Conservation (phyloP, 805 yeast species). For the Wickerhamiella azymoides region DNA sequence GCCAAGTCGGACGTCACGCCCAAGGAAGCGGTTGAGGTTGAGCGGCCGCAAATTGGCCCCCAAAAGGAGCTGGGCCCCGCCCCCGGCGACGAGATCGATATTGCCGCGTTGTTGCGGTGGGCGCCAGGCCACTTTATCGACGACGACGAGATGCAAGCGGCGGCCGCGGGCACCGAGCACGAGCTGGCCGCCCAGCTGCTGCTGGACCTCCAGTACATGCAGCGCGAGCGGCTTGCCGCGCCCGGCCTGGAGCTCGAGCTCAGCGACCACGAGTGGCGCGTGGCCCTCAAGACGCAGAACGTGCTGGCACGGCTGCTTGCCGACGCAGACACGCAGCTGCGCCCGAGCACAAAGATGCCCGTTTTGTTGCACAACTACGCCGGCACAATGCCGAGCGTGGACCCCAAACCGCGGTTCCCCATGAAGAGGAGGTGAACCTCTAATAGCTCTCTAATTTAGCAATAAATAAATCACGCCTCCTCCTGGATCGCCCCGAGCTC, state of each 20-base stretch:
- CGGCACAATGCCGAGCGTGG: slow-evolving; percentile 55
- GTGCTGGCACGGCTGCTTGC: slow-evolving; percentile 32
- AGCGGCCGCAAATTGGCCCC: not conserved
- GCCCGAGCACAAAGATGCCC: slow-evolving; percentile 33
- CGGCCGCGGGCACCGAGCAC: slow-evolving; percentile 30
- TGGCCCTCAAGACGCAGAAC: slow-evolving; percentile 25
- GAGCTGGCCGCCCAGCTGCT: slow-evolving; percentile 32
- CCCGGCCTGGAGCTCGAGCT: slow-evolving; percentile 18
- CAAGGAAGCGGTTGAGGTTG: not conserved
- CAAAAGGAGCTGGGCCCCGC: slow-evolving; percentile 2
- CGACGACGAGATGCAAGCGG: slow-evolving; percentile 39
- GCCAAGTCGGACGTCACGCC: slow-evolving; percentile 3
- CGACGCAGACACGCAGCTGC: slow-evolving; percentile 21
- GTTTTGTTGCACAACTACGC: slow-evolving; percentile 57
- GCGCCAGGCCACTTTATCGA: slow-evolving; percentile 34
- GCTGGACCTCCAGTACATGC: slow-evolving; percentile 35
- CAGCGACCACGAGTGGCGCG: slow-evolving; percentile 23
- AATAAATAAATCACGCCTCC: not conserved
- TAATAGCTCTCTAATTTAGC: no score
- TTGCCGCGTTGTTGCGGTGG: slow-evolving; percentile 35
- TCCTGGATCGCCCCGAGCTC: slow-evolving; percentile 9
- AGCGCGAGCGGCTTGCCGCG: slow-evolving; percentile 32
- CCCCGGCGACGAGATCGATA: slow-evolving; percentile 12
- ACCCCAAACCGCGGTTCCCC: slow-evolving; percentile 12
- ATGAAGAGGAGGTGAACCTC: no score